Evolutionary conservation across 2,329 filamentous ascomycete species (phyloP), one percentile per base, ranked within the genome.

Genomic region (Massarina eburnea): DNA sequence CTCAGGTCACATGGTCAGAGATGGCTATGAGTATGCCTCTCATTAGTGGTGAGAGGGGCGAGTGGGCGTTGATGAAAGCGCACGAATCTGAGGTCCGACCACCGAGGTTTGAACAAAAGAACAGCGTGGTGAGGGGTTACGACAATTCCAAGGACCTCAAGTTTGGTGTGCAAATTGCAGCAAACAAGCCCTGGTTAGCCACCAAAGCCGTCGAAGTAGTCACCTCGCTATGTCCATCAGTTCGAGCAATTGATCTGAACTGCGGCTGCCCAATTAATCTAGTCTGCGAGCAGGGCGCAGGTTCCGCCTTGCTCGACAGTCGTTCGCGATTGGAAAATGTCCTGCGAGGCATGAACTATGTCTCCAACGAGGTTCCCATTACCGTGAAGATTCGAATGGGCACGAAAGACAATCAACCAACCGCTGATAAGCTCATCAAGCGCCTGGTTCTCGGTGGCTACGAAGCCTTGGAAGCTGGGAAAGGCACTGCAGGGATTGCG

Each of bases 241-340:
- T 99, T 17, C 88, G 94, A 27, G 83, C 96, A 30, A 88, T 99
- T 54, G 94, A 99, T 64, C 77, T 99, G 57, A 99, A 99, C 76
- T 97, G 92, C 61, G 94, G 94, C 35, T 99, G 94, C 65, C 94
- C 94, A 3, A 96, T 99, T 64, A 94, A 99, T 66, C 82, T 96
- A 58, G 86, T 99, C 41, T 97, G 84, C 76, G 85, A 91, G 59
- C 80, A 86, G 36, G 94, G 94, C 40, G 90, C 89, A 32, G 94
- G 94, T 3, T 96, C 92, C 17, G 92, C 89, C 1, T 81, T 99
- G 14, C 83, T 99, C n/a, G 94, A 99, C 61, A 80, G 85, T 43
- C 88, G 83, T 22, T 84, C 84, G 46, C 97, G 96, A 72, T 76
- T 99, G 39, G 91, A 96, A 71, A 92, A 92, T 71, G 97, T 96